phyloP scores from a whole-genome alignment of 1,284 basidiomycete genomes.

The Meira miltonrushii region DNA sequence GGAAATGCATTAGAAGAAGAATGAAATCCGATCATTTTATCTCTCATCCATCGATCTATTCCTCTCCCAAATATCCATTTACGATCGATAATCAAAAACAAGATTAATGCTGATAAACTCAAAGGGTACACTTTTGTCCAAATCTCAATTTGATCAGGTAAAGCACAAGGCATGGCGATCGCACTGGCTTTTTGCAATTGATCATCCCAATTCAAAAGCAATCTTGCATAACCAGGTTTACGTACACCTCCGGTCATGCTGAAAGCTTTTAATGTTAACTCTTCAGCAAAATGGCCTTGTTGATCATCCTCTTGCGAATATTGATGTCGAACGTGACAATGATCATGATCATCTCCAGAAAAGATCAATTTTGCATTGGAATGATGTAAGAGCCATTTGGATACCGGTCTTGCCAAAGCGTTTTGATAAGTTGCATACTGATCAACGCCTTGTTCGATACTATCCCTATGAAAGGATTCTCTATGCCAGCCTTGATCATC shows the following conservation, averaged over 20 bases:
- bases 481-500: slow-evolving; percentile 24
- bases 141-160: slow-evolving; percentile 40
- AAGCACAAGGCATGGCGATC: slow-evolving; percentile 32
- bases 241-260: slow-evolving; percentile 42
- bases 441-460: slow-evolving; percentile 34
- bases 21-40: not conserved
- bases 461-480: slow-evolving; percentile 18
- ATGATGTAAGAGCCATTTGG: slow-evolving; percentile 24
- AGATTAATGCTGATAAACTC: slow-evolving; percentile 14
- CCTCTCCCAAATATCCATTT: not conserved
- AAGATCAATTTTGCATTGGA: slow-evolving; percentile 33
- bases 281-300: slow-evolving; percentile 17
- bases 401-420: slow-evolving; percentile 24
- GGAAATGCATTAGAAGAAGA: not conserved
- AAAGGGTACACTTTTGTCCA: slow-evolving; percentile 33
- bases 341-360: slow-evolving; percentile 45
- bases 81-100: slow-evolving; percentile 6
- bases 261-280: slow-evolving; percentile 42
- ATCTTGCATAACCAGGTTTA: slow-evolving; percentile 34
- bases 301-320: not conserved
- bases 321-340: slow-evolving; percentile 37
- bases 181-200: not conserved
- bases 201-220: slow-evolving; percentile 21
- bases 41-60: not conserved
- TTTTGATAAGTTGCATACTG: slow-evolving; percentile 37